Conservation (phyloP, 2,329 filamentous ascomycete species). For the Nemania sp. region DNA sequence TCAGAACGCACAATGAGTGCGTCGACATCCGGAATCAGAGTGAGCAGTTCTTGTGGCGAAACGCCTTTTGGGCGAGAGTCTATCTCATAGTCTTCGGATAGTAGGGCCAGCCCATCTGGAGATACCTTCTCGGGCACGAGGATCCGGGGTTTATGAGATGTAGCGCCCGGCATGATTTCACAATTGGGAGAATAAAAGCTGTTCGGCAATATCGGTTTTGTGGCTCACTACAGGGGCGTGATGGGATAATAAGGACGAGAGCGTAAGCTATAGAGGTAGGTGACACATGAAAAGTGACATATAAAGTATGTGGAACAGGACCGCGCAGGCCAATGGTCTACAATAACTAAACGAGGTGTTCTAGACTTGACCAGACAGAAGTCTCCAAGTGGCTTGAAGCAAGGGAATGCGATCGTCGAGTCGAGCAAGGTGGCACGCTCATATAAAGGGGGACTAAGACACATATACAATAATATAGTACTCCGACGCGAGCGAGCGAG, state of each 20-base stretch:
- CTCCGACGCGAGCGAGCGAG: background rate
- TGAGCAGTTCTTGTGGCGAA: conserved; percentile 62
- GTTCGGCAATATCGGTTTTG: too few relatives aligned
- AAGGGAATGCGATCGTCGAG: background rate
- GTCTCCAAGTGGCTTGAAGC: background rate
- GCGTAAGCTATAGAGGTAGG: background rate
- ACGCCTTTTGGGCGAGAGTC: conserved; percentile 66
- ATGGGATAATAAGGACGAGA: background rate
- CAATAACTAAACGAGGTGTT: background rate
- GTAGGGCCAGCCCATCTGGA: conserved; percentile 72
- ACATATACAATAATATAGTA: background rate
- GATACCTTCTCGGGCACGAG: conserved; percentile 82
- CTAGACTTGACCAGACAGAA: background rate
- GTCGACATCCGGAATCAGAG: conserved; percentile 72
- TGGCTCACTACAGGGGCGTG: background rate
- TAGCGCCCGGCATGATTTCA: conserved; percentile 9
- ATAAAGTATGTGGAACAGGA: background rate
- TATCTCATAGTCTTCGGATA: conserved; percentile 69
- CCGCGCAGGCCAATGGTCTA: background rate
- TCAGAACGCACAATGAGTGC: conserved; percentile 80
- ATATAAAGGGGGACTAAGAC: too few relatives aligned
- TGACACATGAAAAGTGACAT: background rate
- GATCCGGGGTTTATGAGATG: conserved; percentile 46
- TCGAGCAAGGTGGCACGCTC: background rate
- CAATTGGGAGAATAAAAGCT: background rate